These are phyloP conservation scores for Pythium sp. DNA, from an alignment of 352 stramenopile genomes.

Conservation along the genomic window DNA sequence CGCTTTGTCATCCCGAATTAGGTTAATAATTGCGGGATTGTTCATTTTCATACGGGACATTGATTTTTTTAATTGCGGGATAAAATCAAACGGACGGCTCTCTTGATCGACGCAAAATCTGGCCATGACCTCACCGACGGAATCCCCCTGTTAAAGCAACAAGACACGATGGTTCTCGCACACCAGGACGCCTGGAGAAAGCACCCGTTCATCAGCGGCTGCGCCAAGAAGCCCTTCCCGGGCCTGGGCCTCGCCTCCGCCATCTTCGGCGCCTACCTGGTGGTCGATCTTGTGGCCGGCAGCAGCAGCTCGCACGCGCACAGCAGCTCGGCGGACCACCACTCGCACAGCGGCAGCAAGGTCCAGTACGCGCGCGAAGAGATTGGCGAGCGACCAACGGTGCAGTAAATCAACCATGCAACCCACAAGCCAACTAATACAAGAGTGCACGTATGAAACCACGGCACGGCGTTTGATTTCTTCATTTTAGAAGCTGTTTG, in stretches of 20 bases:
- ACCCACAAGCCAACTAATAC: not conserved
- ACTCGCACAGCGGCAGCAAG: slow-evolving; percentile 41
- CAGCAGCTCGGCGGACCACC: slow-evolving; percentile 22
- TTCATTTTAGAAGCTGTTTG: not conserved
- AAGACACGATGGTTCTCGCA: slow-evolving; percentile 69
- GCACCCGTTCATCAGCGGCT: slow-evolving; percentile 83
- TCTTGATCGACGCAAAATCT: not conserved
- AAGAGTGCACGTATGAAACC: not conserved
- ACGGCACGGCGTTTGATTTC: not conserved
- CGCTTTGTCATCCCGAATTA: not conserved
- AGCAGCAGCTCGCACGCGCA: slow-evolving; percentile 31
- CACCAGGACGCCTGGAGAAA: slow-evolving; percentile 87
- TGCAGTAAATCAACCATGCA: slow-evolving; percentile 28
- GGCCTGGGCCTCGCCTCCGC: slow-evolving; percentile 68
- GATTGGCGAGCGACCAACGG: slow-evolving; percentile 54
- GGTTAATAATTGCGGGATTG: not conserved
- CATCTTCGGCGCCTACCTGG: slow-evolving; percentile 81
- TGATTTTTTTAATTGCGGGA: slow-evolving; percentile 7
- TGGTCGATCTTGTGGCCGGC: slow-evolving; percentile 58
- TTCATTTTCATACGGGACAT: not conserved
- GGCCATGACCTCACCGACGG: slow-evolving; percentile 13
- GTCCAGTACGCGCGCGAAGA: slow-evolving; percentile 56
- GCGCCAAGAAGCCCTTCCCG: slow-evolving; percentile 85
- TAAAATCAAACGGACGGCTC: slow-evolving; percentile 12
- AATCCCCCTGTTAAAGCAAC: slow-evolving; percentile 8